Evolutionary conservation across 2,329 filamentous ascomycete species (phyloP).

Genomic region (Tolypocladium capitatum): DNA sequence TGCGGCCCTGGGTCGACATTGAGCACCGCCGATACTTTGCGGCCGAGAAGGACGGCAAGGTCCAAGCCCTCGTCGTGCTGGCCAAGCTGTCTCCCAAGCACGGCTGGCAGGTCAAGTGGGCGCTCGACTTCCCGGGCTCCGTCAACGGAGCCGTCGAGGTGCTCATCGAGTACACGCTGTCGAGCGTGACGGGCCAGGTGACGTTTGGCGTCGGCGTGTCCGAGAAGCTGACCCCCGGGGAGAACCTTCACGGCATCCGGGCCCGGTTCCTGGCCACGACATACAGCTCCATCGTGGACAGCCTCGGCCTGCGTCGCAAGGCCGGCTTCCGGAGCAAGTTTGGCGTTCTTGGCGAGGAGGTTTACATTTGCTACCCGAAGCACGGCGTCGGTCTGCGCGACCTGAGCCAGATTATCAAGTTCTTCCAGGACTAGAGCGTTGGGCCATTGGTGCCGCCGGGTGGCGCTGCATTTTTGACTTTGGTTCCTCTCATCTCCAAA

Average conservation of each 20-base stretch:
- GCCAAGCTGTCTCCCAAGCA: slow-evolving; percentile 67
- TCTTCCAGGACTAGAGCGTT: slow-evolving; percentile 82
- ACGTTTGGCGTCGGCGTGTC: slow-evolving; percentile 83
- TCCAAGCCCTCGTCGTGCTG: slow-evolving; percentile 68
- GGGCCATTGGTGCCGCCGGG: no score
- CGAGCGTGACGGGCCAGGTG: slow-evolving; percentile 39
- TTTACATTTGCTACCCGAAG: slow-evolving; percentile 83
- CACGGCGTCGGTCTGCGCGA: slow-evolving; percentile 73
- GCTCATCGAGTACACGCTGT: slow-evolving; percentile 59
- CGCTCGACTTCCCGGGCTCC: slow-evolving; percentile 79
- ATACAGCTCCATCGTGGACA: slow-evolving; percentile 70
- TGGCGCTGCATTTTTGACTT: background rate
- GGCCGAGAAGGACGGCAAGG: slow-evolving; percentile 58
- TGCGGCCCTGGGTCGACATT: slow-evolving; percentile 75
- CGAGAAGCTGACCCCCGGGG: slow-evolving; percentile 59
- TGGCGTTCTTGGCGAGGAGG: slow-evolving; percentile 68
- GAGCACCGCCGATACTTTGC: slow-evolving; percentile 79
- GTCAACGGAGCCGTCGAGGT: slow-evolving; percentile 82
- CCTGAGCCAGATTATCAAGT: slow-evolving; percentile 74
- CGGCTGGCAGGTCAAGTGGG: slow-evolving; percentile 92
- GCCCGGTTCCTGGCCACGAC: slow-evolving; percentile 72
- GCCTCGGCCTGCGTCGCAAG: slow-evolving; percentile 72
- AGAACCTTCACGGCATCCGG: slow-evolving; percentile 68
- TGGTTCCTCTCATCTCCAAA: no score
- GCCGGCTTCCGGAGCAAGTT: slow-evolving; percentile 85